Base-by-base conservation (phyloP, 2,329 filamentous ascomycete genomes). In the Aureobasidium sp. region DNA sequence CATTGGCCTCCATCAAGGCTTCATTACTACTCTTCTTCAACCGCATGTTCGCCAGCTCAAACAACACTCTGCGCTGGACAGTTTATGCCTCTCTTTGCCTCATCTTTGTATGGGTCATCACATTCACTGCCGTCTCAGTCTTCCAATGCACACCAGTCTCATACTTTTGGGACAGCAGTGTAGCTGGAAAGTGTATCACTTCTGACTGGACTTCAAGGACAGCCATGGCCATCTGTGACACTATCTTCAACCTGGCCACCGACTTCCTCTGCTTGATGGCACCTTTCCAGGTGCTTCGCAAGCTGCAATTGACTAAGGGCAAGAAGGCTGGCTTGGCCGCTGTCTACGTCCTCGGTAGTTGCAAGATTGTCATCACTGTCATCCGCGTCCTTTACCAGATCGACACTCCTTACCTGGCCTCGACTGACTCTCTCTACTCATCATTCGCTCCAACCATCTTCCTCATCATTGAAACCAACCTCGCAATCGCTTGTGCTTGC, bases 21-120 rank as follows among this genome's bases (percentile, higher is more conserved):
- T 78, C 77, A 0, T 78, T 81, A 46, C 68, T 80, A 1, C 70
- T 80, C 62, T 78, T 79, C 64, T 81, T 79, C 65, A 73, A 77
- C 26, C 76, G 76, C 26, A 74, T 81, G 39, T 81, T 81, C 61
- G 41, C 55, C 43, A 48, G 52, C 41, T 74, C 73, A 15, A 75
- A 74, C 12, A 70, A 67, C 15, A 66, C 67, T 20, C 76, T 76
- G 68, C 72, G 75, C 5, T 65, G 73, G 29, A 65, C 64, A 9
- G 66, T 70, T 46, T 72, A 68, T 36, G 66, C 65, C 13, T 37
- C 71, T 8, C 71, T 75, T 59, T 67, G 62, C 7, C 66, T 74
- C 62, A 69, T 75, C 12, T 59, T 71, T n/a, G 48, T 65, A 10
- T 75, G 73, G 55, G 68, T 57, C 4, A 59, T 72, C 37, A 71